These are phyloP conservation scores for Aspergillus ostianus DNA, from an alignment of 495 filamentous ascomycete species.

Conservation along the genomic window DNA sequence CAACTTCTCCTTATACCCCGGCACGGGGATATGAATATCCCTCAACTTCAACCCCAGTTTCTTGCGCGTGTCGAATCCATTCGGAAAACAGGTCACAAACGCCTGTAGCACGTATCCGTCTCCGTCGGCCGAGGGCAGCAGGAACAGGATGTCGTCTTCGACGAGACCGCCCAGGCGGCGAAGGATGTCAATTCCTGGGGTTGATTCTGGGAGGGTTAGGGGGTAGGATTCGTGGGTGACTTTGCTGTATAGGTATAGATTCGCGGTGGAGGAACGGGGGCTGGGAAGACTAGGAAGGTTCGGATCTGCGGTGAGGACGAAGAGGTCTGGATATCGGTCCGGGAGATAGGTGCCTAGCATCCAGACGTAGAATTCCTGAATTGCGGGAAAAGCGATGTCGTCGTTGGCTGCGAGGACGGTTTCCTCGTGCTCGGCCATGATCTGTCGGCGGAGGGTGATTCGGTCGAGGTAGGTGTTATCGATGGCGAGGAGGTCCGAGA, in stretches of 20 bases:
- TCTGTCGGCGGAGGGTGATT: conserved; percentile 47
- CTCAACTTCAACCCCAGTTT: conserved; percentile 63
- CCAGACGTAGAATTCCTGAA: conserved; percentile 67
- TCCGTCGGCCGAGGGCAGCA: conserved; percentile 43
- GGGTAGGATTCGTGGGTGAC: too few relatives aligned
- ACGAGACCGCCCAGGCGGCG: too few relatives aligned
- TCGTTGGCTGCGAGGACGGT: conserved; percentile 31
- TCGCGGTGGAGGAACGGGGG: conserved; percentile 45
- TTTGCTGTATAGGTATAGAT: conserved; percentile 41
- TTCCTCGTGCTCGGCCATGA: conserved; percentile 44
- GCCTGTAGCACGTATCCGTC: conserved; percentile 56
- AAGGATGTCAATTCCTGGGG: too few relatives aligned
- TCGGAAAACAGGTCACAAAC: conserved; percentile 67
- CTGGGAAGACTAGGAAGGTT: too few relatives aligned
- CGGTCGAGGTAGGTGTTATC: conserved; percentile 62
- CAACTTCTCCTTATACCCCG: conserved; percentile 63
- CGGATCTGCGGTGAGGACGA: conserved; percentile 29
- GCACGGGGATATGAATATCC: conserved; percentile 66
- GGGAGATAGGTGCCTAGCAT: conserved; percentile 62
- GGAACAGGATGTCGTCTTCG: conserved; percentile 68
- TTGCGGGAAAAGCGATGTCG: conserved; percentile 34
- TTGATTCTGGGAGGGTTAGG: too few relatives aligned
- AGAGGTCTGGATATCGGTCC: conserved; percentile 60
- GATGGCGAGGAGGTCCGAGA: conserved; percentile 59
- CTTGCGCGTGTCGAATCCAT: conserved; percentile 59